Evolutionary conservation across 495 filamentous ascomycete species (phyloP).

Genomic region (Cryomyces minteri): DNA sequence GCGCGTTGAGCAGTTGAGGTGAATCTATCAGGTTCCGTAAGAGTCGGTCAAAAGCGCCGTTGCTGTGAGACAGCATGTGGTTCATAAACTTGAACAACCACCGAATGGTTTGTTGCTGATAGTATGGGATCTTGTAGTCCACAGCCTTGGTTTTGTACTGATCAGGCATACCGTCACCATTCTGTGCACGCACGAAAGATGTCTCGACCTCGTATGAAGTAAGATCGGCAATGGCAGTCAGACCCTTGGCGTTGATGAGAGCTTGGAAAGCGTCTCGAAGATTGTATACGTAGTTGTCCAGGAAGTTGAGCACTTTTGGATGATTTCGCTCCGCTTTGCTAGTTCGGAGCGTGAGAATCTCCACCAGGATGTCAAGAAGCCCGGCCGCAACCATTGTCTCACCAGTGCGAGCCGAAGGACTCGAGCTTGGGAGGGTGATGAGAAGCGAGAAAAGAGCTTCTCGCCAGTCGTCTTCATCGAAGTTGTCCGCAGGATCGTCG

Average conservation of each 20-base stretch:
- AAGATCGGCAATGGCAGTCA: conserved; percentile 73
- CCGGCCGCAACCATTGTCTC: conserved; percentile 70
- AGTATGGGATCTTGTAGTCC: conserved; percentile 84
- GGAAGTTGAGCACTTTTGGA: conserved; percentile 60
- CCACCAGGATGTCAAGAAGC: conserved; percentile 71
- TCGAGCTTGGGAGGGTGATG: conserved; percentile 50
- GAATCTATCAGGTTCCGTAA: conserved; percentile 90
- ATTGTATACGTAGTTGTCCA: conserved; percentile 71
- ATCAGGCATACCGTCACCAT: conserved; percentile 55
- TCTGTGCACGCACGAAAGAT: conserved; percentile 40
- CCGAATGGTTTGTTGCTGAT: conserved; percentile 79
- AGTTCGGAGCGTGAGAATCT: conserved; percentile 72
- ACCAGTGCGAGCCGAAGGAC: conserved; percentile 37
- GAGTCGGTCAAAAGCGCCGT: conserved; percentile 71
- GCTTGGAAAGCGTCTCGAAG: conserved; percentile 64
- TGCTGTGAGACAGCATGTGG: conserved; percentile 76
- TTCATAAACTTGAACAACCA: conserved; percentile 93
- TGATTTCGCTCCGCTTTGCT: conserved; percentile 65
- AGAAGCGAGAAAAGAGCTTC: conserved; percentile 69
- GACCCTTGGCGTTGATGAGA: conserved; percentile 58
- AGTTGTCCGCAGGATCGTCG: conserved; percentile 30
- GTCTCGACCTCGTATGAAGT: conserved; percentile 61
- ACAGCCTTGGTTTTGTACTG: conserved; percentile 62
- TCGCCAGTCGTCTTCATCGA: conserved; percentile 64
- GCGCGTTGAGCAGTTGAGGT: conserved; percentile 55